Evolutionary conservation across 2,329 filamentous ascomycete genomes (phyloP), one percentile per base, ranked within the genome.

Genomic region (Aspergillus phoenicis): DNA sequence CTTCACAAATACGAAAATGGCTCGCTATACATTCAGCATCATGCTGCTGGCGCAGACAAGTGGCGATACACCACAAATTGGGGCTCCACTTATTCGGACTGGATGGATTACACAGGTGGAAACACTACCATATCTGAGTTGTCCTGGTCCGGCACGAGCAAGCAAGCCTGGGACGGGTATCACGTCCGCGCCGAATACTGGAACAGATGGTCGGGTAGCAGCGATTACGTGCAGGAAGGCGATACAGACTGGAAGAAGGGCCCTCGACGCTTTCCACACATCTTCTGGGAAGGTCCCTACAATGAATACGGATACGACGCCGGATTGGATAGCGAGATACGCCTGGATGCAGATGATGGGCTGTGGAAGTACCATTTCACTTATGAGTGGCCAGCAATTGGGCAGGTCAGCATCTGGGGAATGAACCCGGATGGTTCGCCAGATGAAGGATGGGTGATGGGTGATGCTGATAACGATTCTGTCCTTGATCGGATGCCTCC

Each of bases 391-490:
- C 87, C 87, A 5, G 81, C 83, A 2, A 73, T 81, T 43, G 82
- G 85, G 59, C 85, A 88, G 68, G 73, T 88, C 57, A 89, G 88
- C 65, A 79, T 87, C 7, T 89, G 87, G 87, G 87, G 87, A 54
- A 85, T 88, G 68, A 86, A 88, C 66, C 81, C 82, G 0, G 82
- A 87, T 70, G 85, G 85, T 33, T 75, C 83, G 65, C 86, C 87
- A 0, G 87, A 89, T 71, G 79, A 85, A 62, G 82, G 82, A 3
- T 81, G 78, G 56, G 81, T 87, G 2, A 83, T 82, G 62, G 87
- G 87, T 17, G 87, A 89, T 69, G 81, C 87, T 7, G 84, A 89
- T 68, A 78, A 78, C 22, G 86, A 89, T 68, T 78, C 78, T 2
- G 77, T 89, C 2, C 75, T 88, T 13, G 87, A 89, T 69, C 84